Evolutionary conservation across 23 red algal species (phyloP).

Genomic region (Agarophyton chilense): DNA sequence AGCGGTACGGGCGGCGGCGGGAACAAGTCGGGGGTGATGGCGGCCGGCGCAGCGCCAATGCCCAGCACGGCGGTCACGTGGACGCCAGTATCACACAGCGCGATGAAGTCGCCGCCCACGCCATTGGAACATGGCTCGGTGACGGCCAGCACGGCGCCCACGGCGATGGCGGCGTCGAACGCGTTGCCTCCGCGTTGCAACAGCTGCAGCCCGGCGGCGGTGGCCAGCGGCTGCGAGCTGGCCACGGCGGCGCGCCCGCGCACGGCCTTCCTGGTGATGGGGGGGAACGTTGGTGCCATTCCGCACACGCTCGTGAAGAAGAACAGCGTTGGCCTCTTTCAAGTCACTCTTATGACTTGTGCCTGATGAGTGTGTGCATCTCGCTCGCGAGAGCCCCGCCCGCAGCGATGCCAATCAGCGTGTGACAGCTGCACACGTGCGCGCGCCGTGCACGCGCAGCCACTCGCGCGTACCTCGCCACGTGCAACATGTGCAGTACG

Average conservation of each 20-base stretch:
- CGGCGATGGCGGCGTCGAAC: constrained; percentile 89
- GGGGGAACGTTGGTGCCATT: background rate
- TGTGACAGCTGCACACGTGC: background rate
- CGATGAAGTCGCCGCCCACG: constrained; percentile 89
- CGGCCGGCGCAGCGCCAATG: constrained; percentile 59
- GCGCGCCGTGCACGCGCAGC: too few species aligned
- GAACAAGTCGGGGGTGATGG: background rate
- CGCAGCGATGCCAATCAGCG: background rate
- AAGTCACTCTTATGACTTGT: too few species aligned
- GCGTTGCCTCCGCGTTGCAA: constrained; percentile 77
- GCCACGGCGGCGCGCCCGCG: constrained; percentile 77
- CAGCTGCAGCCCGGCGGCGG: constrained; percentile 70
- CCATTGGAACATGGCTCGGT: constrained; percentile 97
- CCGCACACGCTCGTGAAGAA: too few species aligned
- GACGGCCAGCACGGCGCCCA: constrained; percentile 84
- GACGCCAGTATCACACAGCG: constrained; percentile 37
- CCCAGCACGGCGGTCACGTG: constrained; percentile 76
- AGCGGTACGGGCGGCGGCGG: constrained; percentile 8
- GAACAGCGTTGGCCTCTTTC: too few species aligned
- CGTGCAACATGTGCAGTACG: too few species aligned
- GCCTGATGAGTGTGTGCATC: too few species aligned
- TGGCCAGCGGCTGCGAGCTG: constrained; percentile 86
- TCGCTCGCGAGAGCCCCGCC: too few species aligned
- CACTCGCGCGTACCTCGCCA: too few species aligned
- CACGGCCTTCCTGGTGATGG: constrained; percentile 13